Conservation (phyloP, 352 stramenopile species). For the Phytophthora pistaciae region DNA sequence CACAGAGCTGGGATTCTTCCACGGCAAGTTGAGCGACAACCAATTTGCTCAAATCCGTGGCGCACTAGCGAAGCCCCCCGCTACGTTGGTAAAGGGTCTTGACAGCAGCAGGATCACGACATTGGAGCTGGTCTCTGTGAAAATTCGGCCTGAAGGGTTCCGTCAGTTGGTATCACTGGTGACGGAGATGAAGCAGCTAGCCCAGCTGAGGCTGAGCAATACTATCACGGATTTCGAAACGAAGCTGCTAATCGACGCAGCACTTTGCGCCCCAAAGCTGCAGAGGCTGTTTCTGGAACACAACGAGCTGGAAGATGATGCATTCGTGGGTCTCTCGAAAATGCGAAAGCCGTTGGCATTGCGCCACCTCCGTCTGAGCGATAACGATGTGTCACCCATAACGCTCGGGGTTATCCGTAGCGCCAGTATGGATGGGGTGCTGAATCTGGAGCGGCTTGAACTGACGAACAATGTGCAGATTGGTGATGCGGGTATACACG, state of each 20-base stretch:
- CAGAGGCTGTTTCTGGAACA: slow-evolving; percentile 74
- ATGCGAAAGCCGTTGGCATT: slow-evolving; percentile 38
- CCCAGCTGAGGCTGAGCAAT: slow-evolving; percentile 64
- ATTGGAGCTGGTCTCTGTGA: slow-evolving; percentile 80
- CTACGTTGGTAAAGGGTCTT: slow-evolving; percentile 21
- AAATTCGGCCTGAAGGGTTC: slow-evolving; percentile 55
- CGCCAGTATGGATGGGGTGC: slow-evolving; percentile 54
- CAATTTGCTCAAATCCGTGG: slow-evolving; percentile 52
- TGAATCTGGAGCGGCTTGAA: slow-evolving; percentile 66
- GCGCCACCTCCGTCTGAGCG: slow-evolving; percentile 58
- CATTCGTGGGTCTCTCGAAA: slow-evolving; percentile 48
- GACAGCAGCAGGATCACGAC: slow-evolving; percentile 34
- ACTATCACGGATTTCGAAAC: slow-evolving; percentile 72
- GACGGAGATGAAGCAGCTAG: slow-evolving; percentile 40
- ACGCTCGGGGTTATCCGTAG: slow-evolving; percentile 57
- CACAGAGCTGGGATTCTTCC: slow-evolving; percentile 71
- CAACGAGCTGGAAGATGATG: slow-evolving; percentile 80
- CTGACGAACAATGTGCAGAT: slow-evolving; percentile 76
- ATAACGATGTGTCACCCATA: slow-evolving; percentile 64
- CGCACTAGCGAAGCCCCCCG: slow-evolving; percentile 25
- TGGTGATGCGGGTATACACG: slow-evolving; percentile 66
- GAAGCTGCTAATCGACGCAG: slow-evolving; percentile 49
- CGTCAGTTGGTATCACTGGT: slow-evolving; percentile 60
- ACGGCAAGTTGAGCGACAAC: slow-evolving; percentile 64
- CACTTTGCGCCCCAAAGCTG: slow-evolving; percentile 46